Evolutionary conservation across 2,329 filamentous ascomycete species (phyloP).

Genomic region (Fusarium globosum): DNA sequence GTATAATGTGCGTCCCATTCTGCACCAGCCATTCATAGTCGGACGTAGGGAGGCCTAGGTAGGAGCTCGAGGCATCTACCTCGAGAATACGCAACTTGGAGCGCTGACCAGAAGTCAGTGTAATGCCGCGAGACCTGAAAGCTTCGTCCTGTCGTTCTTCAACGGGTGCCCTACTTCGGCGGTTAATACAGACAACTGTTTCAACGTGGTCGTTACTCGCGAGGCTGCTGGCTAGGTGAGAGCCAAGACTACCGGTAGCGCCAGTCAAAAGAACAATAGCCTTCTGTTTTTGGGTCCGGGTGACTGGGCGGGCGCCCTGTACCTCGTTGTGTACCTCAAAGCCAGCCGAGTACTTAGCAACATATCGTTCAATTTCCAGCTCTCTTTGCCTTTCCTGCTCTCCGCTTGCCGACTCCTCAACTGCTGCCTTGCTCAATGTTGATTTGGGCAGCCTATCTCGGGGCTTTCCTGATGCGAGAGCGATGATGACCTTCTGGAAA

Average conservation of each 20-base stretch:
- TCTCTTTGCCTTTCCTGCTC: not conserved
- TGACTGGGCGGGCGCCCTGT: not conserved
- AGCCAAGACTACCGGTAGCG: constrained; percentile 8
- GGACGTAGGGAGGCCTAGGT: not conserved
- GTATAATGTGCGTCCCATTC: not conserved
- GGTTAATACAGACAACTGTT: not conserved
- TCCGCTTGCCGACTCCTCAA: not conserved
- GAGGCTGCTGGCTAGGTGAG: not conserved
- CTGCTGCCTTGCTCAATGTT: not conserved
- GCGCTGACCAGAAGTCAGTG: not conserved
- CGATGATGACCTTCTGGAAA: not conserved
- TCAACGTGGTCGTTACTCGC: not conserved
- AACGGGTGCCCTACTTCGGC: not conserved
- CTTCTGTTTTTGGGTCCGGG: not conserved
- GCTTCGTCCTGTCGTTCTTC: not conserved
- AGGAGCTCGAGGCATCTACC: not conserved
- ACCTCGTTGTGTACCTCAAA: not conserved
- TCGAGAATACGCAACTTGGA: not conserved
- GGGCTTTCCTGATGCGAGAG: not conserved
- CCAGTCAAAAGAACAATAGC: not conserved
- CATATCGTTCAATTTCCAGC: not conserved
- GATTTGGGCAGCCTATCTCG: not conserved
- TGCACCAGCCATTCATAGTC: not conserved
- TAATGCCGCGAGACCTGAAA: not conserved
- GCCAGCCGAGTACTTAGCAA: not conserved